Conservation (phyloP, 1,139 yeast species). For the Geotrichum phurueaensis region DNA sequence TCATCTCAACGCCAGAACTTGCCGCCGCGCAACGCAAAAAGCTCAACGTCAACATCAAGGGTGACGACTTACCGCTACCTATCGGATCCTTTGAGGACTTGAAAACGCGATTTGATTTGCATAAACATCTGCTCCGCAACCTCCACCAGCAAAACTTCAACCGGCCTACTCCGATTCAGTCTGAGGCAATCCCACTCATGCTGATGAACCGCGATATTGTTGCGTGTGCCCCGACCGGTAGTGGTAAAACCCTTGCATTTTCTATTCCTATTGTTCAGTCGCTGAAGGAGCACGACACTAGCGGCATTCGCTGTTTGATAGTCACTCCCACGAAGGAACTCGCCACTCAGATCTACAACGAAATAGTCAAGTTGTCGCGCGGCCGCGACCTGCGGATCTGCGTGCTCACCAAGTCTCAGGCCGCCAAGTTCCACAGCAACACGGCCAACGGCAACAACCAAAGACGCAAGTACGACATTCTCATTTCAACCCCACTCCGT, state of each 20-base stretch:
- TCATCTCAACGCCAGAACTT: slow-evolving; percentile 49
- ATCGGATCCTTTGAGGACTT: slow-evolving; percentile 84
- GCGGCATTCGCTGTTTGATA: slow-evolving; percentile 65
- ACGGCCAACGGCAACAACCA: slow-evolving; percentile 40
- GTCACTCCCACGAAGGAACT: slow-evolving; percentile 91
- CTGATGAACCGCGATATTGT: slow-evolving; percentile 67
- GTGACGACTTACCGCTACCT: slow-evolving; percentile 77
- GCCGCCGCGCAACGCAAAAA: slow-evolving; percentile 52
- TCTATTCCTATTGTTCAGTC: slow-evolving; percentile 72
- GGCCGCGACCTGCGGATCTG: slow-evolving; percentile 55
- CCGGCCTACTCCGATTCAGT: slow-evolving; percentile 88
- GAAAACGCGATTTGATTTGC: slow-evolving; percentile 58
- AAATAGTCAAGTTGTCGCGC: slow-evolving; percentile 51
- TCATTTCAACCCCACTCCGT: slow-evolving; percentile 84
- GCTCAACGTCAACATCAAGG: slow-evolving; percentile 60
- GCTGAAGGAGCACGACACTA: slow-evolving; percentile 28
- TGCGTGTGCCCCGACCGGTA: slow-evolving; percentile 98
- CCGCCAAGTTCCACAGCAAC: slow-evolving; percentile 59
- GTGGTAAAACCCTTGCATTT: slow-evolving; percentile 98
- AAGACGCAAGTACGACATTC: slow-evolving; percentile 64
- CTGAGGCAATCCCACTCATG: slow-evolving; percentile 72
- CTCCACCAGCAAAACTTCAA: slow-evolving; percentile 63
- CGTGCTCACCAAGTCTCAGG: slow-evolving; percentile 67
- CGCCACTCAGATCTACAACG: slow-evolving; percentile 77
- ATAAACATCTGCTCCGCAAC: slow-evolving; percentile 57